Conservation (phyloP, 495 filamentous ascomycete genomes). For the Penicillium parvum region DNA sequence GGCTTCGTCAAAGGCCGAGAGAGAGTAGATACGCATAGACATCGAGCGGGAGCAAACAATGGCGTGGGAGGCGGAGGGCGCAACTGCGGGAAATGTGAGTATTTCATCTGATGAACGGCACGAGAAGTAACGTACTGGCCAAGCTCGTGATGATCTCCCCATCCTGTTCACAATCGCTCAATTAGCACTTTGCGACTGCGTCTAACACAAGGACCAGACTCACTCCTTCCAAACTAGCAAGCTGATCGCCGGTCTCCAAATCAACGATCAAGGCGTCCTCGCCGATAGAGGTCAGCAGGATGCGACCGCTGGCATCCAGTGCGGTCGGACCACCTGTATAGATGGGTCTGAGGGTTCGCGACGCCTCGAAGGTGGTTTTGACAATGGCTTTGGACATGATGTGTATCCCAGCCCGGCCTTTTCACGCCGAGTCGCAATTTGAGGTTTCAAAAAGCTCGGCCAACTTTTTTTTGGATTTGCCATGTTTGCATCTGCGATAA, state of each 20-base stretch:
- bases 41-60: constrained; percentile 89
- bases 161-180: constrained; percentile 57
- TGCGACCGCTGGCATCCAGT: constrained; percentile 72
- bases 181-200: constrained; percentile 9
- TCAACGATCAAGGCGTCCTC: constrained; percentile 89
- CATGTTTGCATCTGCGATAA: constrained; percentile 34
- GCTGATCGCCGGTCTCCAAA: constrained; percentile 72
- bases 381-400: constrained; percentile 47
- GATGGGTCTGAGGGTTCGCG: constrained; percentile 79
- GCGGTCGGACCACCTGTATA: constrained; percentile 88
- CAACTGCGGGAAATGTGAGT: constrained; percentile 51
- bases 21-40: constrained; percentile 84
- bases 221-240: constrained; percentile 87
- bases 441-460: constrained; percentile 27
- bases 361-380: constrained; percentile 84
- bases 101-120: neutral
- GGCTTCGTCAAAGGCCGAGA: constrained; percentile 53
- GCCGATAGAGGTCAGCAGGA: constrained; percentile 79
- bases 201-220: constrained; percentile 21
- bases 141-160: constrained; percentile 87
- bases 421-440: no score
- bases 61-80: constrained; percentile 80
- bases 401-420: constrained; percentile 10
- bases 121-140: constrained; percentile 51
- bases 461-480: constrained; percentile 45